Evolutionary conservation across 176 grass and related monocot genomes (phyloP), one percentile per base, ranked within the genome.

Genomic region (Neostapfia colusana): DNA sequence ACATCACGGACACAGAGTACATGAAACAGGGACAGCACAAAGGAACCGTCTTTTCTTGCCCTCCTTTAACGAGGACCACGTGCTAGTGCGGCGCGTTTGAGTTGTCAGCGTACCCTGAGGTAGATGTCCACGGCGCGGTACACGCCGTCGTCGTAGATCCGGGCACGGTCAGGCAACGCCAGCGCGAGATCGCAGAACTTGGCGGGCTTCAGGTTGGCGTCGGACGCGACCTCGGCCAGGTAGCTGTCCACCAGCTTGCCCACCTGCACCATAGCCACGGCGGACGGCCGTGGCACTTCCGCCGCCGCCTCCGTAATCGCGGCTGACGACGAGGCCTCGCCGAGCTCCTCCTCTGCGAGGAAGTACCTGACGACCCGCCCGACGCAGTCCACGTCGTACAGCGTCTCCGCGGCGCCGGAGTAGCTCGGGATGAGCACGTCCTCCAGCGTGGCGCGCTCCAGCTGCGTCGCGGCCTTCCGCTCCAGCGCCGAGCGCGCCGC

Each of bases 81-180:
- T 48, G 67, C 42, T 28, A 10, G 27, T 51, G 16, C 18, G 26
- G 23, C 51, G 6, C 45, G 20, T 11, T 11, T 23, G 34, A 26
- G 7, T 1, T 45, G 65, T 23, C 41, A 21, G 13, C 6, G 6
- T 89, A 90, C 93, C 93, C 89, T 85, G 65, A 97, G 88, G 82
- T 93, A 97, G 80, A 97, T 87, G 81, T 97, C 93, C 28, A 93
- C 77, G 43, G 93, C 90, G 53, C 90, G 87, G 77, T 97, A 97
- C 24, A 97, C 83, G 57, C 93, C 90, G 55, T 97, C 93, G 25
- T 93, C 84, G 81, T 86, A 93, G 68, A 92, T 64, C 55, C 95
- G 86, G 4, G 91, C 84, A 7, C 88, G 79, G 63, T 98, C 95
- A 18, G 95, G 95, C 58, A 98, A 51, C 4, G 78, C 82, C 10